Conservation (phyloP, 805 yeast species). For the Wickerhamiella shivajii region DNA sequence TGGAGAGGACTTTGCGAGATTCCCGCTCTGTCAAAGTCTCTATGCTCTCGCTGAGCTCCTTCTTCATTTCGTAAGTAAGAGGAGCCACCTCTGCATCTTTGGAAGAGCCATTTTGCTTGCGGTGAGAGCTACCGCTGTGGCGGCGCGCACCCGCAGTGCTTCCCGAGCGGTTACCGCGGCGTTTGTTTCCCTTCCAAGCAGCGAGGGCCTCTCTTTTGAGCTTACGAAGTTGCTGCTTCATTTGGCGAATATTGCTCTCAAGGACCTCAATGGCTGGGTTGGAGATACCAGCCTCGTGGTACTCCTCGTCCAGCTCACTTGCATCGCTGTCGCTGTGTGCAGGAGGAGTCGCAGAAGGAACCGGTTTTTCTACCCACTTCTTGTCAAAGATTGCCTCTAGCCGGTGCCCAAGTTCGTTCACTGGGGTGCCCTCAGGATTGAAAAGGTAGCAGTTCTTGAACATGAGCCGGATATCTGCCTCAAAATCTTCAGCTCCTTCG, state of each 20-base stretch:
- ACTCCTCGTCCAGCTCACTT: slow-evolving; percentile 29
- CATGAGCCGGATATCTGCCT: slow-evolving; percentile 63
- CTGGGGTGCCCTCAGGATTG: slow-evolving; percentile 96
- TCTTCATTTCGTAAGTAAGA: slow-evolving; percentile 93
- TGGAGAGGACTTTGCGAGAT: slow-evolving; percentile 66
- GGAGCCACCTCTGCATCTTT: slow-evolving; percentile 13
- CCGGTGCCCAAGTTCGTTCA: slow-evolving; percentile 87
- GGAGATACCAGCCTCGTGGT: slow-evolving; percentile 41
- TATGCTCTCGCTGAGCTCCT: slow-evolving; percentile 77
- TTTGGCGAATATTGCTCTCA: slow-evolving; percentile 72
- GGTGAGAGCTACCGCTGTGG: slow-evolving; percentile 20
- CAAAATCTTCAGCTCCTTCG: slow-evolving; percentile 79
- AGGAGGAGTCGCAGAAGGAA: slow-evolving; percentile 46
- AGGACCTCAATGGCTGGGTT: slow-evolving; percentile 83
- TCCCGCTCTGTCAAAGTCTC: slow-evolving; percentile 59
- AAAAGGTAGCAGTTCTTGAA: slow-evolving; percentile 81
- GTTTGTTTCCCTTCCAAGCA: slow-evolving; percentile 13
- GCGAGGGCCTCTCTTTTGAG: slow-evolving; percentile 36
- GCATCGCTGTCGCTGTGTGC: slow-evolving; percentile 28
- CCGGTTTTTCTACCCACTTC: slow-evolving; percentile 78
- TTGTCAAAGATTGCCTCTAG: slow-evolving; percentile 75
- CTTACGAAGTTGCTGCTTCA: slow-evolving; percentile 71
- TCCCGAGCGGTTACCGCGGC: slow-evolving; percentile 1
- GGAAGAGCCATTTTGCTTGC: slow-evolving; percentile 21
- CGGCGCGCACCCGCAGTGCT: slow-evolving; percentile 8